Evolutionary conservation across 2,329 filamentous ascomycete species (phyloP), one percentile per base, ranked within the genome.

Genomic region (Aureobasidium musti): DNA sequence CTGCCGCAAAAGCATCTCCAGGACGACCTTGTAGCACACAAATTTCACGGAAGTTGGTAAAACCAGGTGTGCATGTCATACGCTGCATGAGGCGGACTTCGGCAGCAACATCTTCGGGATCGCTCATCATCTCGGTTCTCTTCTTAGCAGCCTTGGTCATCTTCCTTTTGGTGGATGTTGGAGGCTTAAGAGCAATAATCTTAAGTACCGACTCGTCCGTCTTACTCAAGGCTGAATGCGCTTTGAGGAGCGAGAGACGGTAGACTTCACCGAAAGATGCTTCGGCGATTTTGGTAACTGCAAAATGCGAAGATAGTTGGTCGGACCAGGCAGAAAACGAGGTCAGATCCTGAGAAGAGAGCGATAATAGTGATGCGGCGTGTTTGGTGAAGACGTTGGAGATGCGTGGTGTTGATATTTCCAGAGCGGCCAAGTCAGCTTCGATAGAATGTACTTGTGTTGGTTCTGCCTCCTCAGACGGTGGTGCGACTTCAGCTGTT

Each of bases 181-280:
- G 75, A 4, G 76, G 73, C 57, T 73, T 73, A 0, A 80, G 73
- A 4, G 78, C 74, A 21, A 80, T 77, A 45, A 83, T 72, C 71
- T 84, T 84, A 65, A 83, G 75, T 1, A 84, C 81, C 2, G 78
- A 80, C 68, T 82, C 80, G 66, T 49, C 70, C 52, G 63, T 71
- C 71, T 23, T 70, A 19, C 70, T 63, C 23, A 68, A 71, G 47
- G 68, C 73, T 21, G 63, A 23, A 7, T 71, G 69, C 6, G 70
- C 67, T 26, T 69, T 66, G 47, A 74, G 73, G 2, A 80, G 73
- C 8, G 78, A 81, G 68, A 88, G 76, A 14, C 86, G 84, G 73
- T 88, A 89, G 3, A 89, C 87, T 72, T 89, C 86, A 64, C 85
- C 86, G 72, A 87, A 89, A 0, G 86, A 87, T 1, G 87, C 87